Base-by-base conservation (phyloP, 805 yeast species). In the Babjeviella inositovora region DNA sequence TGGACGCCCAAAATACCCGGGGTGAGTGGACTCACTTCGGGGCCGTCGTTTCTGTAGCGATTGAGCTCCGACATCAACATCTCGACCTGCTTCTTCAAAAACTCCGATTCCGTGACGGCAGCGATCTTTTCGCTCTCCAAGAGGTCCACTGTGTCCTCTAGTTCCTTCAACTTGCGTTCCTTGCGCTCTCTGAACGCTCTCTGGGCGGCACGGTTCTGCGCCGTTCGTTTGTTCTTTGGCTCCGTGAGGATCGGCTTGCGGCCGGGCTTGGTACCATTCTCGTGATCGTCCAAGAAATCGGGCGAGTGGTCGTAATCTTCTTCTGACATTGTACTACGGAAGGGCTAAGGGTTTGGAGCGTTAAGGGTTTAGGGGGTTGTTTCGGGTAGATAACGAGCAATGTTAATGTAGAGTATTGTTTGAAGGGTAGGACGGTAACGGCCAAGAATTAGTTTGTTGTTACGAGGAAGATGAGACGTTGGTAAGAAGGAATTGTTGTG, bases 131-230 rank as follows among this genome's bases (percentile, higher is more conserved):
- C 77, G 32, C 63, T 62, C 45, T 90, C 95, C 33, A 87, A 59
- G 33, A 53, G 45, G 23, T 59, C 48, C 8, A 87, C 93, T 35
- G 79, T 72, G 22, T 70, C 71, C 43, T 85, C 95, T 30, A 87
- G 57, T 32, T 82, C 93, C 40, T 70, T 67, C 71, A 90, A 65
- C 40, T 79, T 81, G 23, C 61, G 62, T 46, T 87, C 97, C 45
- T 87, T 87, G 30, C 97, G 67, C 49, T 90, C 97, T 27, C 97
- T 60, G 50, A 82, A 87, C 5, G 97, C 97, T 26, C 97, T 60
- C 50, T 90, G 98, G n/a, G 97, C 97, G 3, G 96, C 96, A 38
- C 97, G 64, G 47, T 90, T 87, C 51, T 90, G 97, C 3, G 96
- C 96, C 9, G 93, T 82, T 36, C 98, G 61, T 57, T 81, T 87